Conservation (phyloP, 768 basidiomycete species). For the Suillus brevipes region DNA sequence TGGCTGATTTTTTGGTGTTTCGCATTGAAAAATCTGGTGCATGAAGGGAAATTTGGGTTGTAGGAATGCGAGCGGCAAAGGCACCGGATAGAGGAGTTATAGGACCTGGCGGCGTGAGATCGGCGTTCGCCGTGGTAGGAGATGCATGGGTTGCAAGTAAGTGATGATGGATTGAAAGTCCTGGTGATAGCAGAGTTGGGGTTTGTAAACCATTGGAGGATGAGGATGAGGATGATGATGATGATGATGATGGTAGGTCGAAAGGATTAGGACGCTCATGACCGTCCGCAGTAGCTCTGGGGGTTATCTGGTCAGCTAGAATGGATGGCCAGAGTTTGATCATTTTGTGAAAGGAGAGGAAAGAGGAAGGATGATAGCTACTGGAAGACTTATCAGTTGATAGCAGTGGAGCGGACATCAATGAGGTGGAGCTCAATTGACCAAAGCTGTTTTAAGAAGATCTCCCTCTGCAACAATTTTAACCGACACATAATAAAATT, state of each 20-base stretch:
- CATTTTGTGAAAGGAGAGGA: conserved; percentile 43
- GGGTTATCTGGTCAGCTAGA: conserved; percentile 57
- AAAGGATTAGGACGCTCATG: conserved; percentile 61
- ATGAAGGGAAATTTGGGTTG: conserved; percentile 73
- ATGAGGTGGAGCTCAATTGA: background rate
- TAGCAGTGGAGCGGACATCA: conserved; percentile 6
- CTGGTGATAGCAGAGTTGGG: conserved; percentile 17
- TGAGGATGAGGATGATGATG: conserved; percentile 21
- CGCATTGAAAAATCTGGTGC: conserved; percentile 84
- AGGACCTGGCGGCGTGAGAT: conserved; percentile 45
- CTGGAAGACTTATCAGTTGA: conserved; percentile 11
- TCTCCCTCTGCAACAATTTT: background rate
- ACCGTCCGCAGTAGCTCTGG: conserved; percentile 46
- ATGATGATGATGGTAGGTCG: conserved; percentile 41
- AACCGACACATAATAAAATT: background rate
- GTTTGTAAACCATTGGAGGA: conserved; percentile 12
- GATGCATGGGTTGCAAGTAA: conserved; percentile 21
- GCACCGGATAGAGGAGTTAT: conserved; percentile 47
- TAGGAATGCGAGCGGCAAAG: conserved; percentile 54
- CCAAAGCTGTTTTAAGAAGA: background rate
- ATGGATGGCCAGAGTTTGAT: conserved; percentile 66
- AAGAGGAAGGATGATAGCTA: background rate
- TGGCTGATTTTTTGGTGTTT: conserved; percentile 45
- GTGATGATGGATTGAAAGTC: conserved; percentile 30
- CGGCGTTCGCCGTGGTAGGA: conserved; percentile 30